phyloP scores from a whole-genome alignment of 176 grass and related monocot genomes.

The Paspalum notatum region DNA sequence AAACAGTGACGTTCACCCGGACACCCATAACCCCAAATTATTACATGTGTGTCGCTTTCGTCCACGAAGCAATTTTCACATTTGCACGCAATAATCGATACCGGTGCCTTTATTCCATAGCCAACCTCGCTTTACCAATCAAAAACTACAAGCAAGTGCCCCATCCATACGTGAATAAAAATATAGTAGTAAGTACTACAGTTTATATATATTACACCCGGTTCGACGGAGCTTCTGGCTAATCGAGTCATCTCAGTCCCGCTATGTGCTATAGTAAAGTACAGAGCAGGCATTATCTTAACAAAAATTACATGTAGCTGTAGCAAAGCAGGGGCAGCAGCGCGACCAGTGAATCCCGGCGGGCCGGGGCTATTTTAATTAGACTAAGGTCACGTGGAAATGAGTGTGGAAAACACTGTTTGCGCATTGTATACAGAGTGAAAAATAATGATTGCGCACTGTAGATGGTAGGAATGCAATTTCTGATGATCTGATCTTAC shows the following conservation, averaged over 20 bases:
- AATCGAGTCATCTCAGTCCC: neutral
- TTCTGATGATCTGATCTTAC: too few relatives aligned
- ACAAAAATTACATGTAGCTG: too few relatives aligned
- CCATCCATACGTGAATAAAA: neutral
- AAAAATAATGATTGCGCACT: too few relatives aligned
- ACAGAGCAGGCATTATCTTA: too few relatives aligned
- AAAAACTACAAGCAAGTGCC: neutral
- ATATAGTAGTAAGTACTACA: too few relatives aligned
- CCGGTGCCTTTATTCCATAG: neutral
- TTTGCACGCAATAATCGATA: slow-evolving; percentile 8
- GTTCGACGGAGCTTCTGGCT: neutral
- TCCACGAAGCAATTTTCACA: neutral
- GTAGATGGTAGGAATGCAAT: too few relatives aligned
- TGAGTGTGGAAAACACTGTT: too few relatives aligned
- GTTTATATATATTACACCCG: neutral
- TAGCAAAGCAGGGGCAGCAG: neutral
- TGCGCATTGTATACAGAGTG: too few relatives aligned
- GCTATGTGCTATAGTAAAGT: too few relatives aligned
- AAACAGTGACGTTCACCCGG: neutral
- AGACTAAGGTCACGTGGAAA: too few relatives aligned
- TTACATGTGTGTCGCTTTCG: neutral
- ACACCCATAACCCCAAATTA: neutral
- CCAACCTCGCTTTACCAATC: neutral
- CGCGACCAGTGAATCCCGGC: too few relatives aligned
- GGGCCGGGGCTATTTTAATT: too few relatives aligned